Evolutionary conservation across 805 yeast genomes (phyloP).

Genomic region (Ogataea pilisensis): DNA sequence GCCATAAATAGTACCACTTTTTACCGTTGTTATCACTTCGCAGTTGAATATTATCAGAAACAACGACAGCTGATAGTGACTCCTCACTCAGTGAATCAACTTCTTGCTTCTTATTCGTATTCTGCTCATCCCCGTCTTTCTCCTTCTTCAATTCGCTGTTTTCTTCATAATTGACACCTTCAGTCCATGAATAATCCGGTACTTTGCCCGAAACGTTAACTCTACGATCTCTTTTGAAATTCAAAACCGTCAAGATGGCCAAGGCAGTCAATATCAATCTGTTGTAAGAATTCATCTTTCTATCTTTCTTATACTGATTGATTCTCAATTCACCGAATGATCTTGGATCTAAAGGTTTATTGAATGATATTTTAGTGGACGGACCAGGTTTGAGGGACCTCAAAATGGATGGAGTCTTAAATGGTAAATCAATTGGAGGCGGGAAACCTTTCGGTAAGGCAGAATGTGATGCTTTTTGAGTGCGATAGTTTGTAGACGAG

Average conservation of each 20-base stretch:
- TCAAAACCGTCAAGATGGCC: constrained; percentile 43
- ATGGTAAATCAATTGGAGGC: constrained; percentile 59
- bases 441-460: not conserved
- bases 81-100: not conserved
- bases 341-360: constrained; percentile 35
- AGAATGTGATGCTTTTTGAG: not conserved
- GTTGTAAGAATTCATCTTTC: constrained; percentile 54
- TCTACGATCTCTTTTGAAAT: constrained; percentile 49
- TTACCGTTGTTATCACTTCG: constrained; percentile 6
- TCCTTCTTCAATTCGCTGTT: too few relatives aligned
- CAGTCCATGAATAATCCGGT: constrained; percentile 30
- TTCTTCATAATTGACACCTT: constrained; percentile 3
- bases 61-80: not conserved
- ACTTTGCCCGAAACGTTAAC: constrained; percentile 28
- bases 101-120: not conserved
- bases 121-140: too few relatives aligned
- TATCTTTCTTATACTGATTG: constrained; percentile 41
- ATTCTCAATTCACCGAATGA: constrained; percentile 38
- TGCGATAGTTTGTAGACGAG: not conserved
- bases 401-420: constrained; percentile 37
- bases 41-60: not conserved
- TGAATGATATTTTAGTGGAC: constrained; percentile 29
- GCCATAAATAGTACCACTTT: constrained; percentile 53
- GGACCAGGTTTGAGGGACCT: constrained; percentile 26
- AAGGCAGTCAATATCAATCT: constrained; percentile 49